These are phyloP conservation scores for Arabis hirsuta DNA, from an alignment of 345 rosid genomes.

Conservation along the genomic window DNA sequence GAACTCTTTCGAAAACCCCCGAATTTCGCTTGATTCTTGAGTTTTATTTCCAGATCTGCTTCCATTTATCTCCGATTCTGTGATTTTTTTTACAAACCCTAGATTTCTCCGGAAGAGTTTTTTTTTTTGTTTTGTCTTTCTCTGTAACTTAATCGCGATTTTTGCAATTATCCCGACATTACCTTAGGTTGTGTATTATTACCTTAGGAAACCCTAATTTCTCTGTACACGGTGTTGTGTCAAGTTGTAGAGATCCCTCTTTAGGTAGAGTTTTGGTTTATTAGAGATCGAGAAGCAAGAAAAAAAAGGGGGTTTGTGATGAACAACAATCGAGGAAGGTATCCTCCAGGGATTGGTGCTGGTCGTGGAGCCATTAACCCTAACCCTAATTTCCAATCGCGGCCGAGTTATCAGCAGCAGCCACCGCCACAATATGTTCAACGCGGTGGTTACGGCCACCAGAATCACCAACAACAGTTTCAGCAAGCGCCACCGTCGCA, in stretches of 20 bases:
- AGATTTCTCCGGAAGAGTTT: constrained; percentile 36
- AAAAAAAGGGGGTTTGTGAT: constrained; percentile 40
- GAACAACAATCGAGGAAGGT: constrained; percentile 69
- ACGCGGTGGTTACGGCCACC: constrained; percentile 48
- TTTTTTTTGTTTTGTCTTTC: neutral
- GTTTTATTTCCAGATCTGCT: constrained; percentile 27
- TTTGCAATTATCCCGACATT: constrained; percentile 15
- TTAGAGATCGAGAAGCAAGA: constrained; percentile 9
- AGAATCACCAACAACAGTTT: constrained; percentile 49
- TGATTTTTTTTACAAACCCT: constrained; percentile 24
- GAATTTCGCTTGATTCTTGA: constrained; percentile 21
- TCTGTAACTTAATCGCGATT: neutral
- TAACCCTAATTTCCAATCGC: constrained; percentile 59
- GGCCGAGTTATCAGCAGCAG: constrained; percentile 41
- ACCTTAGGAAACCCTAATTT: constrained; percentile 37
- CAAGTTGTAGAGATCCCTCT: constrained; percentile 33
- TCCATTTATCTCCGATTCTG: constrained; percentile 4
- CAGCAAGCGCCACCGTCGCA: constrained; percentile 45
- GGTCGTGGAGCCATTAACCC: constrained; percentile 57
- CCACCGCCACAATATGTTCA: constrained; percentile 68
- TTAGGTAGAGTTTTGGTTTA: constrained; percentile 41
- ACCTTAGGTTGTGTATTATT: constrained; percentile 10
- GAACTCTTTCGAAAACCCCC: constrained; percentile 28
- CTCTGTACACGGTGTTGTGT: constrained; percentile 22
- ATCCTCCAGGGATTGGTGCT: constrained; percentile 61